A percentile compares a stretch with the other conserved stretches of the same genome.
Conservation (phyloP, 768 basidiomycete genomes). For the Auriscalpium microsporum region DNA sequence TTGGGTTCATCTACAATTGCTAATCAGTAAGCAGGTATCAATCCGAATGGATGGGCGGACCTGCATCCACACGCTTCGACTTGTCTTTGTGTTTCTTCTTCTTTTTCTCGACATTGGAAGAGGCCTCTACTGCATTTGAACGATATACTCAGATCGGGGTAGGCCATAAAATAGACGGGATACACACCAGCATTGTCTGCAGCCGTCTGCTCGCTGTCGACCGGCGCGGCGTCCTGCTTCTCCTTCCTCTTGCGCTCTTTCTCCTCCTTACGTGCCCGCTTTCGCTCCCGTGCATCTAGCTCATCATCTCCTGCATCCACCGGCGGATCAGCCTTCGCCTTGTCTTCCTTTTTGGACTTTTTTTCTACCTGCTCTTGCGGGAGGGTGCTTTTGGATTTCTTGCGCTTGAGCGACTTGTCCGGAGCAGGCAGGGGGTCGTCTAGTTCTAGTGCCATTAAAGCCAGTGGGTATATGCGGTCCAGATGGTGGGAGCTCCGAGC, state of each 20-base stretch:
- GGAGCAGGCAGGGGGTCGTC: not conserved
- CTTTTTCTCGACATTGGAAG: conserved; percentile 10
- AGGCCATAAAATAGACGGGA: not conserved
- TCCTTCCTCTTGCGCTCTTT: conserved; percentile 3
- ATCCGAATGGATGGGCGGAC: not conserved
- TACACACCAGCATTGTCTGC: not conserved
- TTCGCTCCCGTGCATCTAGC: not conserved
- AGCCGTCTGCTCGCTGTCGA: not conserved
- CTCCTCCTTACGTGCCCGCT: not conserved
- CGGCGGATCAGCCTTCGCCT: not conserved
- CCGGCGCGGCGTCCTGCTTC: not conserved
- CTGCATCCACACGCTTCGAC: conserved; percentile 8
- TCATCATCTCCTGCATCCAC: not conserved
- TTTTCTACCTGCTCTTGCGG: not conserved
- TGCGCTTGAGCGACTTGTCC: not conserved
- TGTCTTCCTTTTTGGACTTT: not conserved
- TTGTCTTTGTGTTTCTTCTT: conserved; percentile 21
- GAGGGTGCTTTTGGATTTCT: not conserved
- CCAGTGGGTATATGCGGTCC: not conserved
- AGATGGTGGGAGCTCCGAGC: not conserved
- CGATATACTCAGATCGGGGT: not conserved
- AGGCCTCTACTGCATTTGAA: not conserved
- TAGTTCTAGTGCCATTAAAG: not conserved
- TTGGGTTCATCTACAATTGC: not conserved
- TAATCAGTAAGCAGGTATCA: not conserved